Evolutionary conservation across 345 rosid genomes (phyloP), one percentile per base, ranked within the genome.

Genomic region (Gossypium bickii): DNA sequence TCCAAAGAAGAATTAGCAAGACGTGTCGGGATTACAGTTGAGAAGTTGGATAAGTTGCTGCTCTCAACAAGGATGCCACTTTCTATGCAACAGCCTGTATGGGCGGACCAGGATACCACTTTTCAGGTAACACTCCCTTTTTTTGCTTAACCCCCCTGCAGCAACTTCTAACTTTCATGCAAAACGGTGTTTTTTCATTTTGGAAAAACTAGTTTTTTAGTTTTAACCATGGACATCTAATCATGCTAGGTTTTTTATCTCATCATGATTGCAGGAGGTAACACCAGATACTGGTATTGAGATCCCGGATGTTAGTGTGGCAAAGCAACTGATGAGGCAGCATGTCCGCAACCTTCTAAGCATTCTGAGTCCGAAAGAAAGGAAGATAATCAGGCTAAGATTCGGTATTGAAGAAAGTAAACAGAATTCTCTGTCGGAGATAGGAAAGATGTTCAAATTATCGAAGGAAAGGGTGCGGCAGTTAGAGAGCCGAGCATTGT

Each of bases 391-490:
- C 65, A 89, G 75, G 85, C 86, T 94, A 63, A 84, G 97, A 58
- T 94, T 75, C 72, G 98, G 98, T 72, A 85, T 94, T 16, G 93
- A 84, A 65, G 95, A 82, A 0, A 90, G 90, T 0, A 86, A 82
- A 52, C 86, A 78, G 74, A 84, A 83, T 75, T 87, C 97, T 1
- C 80, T 92, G 51, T 81, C 90, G 2, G 98, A 87, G 77, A 83
- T 92, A 4, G 98, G 97, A 17, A 78, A 78, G 48, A 77, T 84
- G 34, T 83, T 82, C 57, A 93, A 96, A 48, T 75, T 94, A 68
- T 83, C 92, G 0, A 91, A 86, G 83, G 97, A 94, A 78, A 82
- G 97, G 76, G 93, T 89, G 49, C 78, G 98, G 64, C 95, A 94
- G 67, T 77, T 94, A 76, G 95, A 92, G 83, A 86, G 80, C 86